phyloP scores from a whole-genome alignment of 2,329 filamentous ascomycete genomes.

The Ophiostoma ulmi region DNA sequence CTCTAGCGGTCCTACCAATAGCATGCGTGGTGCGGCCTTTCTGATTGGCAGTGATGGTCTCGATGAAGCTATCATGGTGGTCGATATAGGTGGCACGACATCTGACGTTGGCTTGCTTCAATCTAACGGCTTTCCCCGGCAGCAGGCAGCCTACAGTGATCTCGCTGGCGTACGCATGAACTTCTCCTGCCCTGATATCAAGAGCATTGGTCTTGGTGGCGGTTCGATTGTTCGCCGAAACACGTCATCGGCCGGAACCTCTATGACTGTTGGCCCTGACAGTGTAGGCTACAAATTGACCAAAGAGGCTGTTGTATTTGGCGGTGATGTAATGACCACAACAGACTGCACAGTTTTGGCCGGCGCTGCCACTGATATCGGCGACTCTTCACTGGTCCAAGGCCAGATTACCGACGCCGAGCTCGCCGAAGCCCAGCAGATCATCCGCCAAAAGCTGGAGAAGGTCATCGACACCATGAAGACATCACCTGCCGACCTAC shows the following conservation, averaged over 20 bases:
- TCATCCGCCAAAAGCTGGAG: constrained; percentile 50
- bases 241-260: background rate
- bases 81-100: constrained; percentile 64
- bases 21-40: constrained; percentile 58
- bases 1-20: constrained; percentile 59
- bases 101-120: constrained; percentile 59
- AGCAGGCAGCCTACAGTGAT: constrained; percentile 58
- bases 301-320: background rate
- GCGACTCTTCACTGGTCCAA: background rate
- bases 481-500: constrained; percentile 53
- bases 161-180: constrained; percentile 60
- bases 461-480: constrained; percentile 58
- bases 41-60: constrained; percentile 39
- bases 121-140: constrained; percentile 33
- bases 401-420: constrained; percentile 30
- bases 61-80: constrained; percentile 49
- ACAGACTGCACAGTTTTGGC: background rate
- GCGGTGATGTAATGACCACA: background rate
- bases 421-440: constrained; percentile 35
- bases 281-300: constrained; percentile 1
- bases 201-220: constrained; percentile 48
- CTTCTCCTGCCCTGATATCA: constrained; percentile 53
- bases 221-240: background rate
- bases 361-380: background rate
- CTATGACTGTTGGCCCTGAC: background rate